These are phyloP conservation scores for Dinochytrium kinnereticum DNA, from an alignment of 371 early-diverging fungal genomes.

Conservation along the genomic window DNA sequence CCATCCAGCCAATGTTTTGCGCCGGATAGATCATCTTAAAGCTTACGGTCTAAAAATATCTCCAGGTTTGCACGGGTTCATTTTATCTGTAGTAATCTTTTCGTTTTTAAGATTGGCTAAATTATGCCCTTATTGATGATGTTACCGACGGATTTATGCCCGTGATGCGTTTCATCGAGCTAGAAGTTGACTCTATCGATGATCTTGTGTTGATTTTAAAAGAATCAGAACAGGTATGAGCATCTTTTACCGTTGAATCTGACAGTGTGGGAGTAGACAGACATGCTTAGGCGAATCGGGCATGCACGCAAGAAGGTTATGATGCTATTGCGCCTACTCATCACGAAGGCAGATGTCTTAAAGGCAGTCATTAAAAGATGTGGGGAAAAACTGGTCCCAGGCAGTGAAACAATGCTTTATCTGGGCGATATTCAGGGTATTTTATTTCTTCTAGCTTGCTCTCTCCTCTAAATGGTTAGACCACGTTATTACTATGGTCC, in stretches of 20 bases:
- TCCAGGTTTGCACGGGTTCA: conserved; percentile 38
- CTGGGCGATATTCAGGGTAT: conserved; percentile 88
- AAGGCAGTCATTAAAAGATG: conserved; percentile 79
- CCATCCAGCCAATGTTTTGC: conserved; percentile 77
- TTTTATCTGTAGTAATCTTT: too few species aligned
- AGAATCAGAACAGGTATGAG: conserved; percentile 73
- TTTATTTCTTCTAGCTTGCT: neutral
- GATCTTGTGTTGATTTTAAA: conserved; percentile 87
- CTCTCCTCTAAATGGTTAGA: conserved; percentile 52
- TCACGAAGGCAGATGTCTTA: conserved; percentile 80
- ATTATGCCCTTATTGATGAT: conserved; percentile 86
- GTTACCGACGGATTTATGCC: conserved; percentile 86
- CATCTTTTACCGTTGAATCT: neutral
- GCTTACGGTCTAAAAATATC: conserved; percentile 64
- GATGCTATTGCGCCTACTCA: conserved; percentile 73
- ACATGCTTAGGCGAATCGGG: conserved; percentile 88
- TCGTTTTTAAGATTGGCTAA: conserved; percentile 75
- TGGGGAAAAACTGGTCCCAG: conserved; percentile 52
- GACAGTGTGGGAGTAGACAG: conserved; percentile 38
- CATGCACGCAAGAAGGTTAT: conserved; percentile 81
- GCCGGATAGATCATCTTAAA: conserved; percentile 72
- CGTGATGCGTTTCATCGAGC: conserved; percentile 74
- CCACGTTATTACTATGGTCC: conserved; percentile 92
- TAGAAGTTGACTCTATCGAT: conserved; percentile 91
- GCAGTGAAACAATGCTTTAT: conserved; percentile 76